phyloP scores from a whole-genome alignment of 2,329 filamentous ascomycete species.

The Arthrinium puccinioides region DNA sequence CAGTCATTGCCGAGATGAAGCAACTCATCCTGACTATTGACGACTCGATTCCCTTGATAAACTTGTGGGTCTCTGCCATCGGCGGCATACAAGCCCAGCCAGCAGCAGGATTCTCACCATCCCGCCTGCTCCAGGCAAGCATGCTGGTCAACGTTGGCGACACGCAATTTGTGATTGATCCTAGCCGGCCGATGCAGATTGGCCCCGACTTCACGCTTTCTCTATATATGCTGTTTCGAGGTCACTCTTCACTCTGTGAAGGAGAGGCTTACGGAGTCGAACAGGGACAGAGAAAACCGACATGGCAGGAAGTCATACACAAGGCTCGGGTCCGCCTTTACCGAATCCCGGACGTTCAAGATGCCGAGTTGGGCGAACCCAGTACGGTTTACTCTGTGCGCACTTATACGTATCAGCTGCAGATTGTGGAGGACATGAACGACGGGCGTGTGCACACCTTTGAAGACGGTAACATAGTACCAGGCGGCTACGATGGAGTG shows the following conservation, averaged over 20 bases:
- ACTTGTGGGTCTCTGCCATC: conserved; percentile 88
- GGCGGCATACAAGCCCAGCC: conserved; percentile 79
- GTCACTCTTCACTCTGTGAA: conserved; percentile 55
- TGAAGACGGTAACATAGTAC: conserved; percentile 18
- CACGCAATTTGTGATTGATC: conserved; percentile 65
- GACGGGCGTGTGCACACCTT: conserved; percentile 47
- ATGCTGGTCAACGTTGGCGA: conserved; percentile 85
- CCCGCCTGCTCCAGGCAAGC: conserved; percentile 83
- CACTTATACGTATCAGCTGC: conserved; percentile 74
- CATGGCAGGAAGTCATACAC: conserved; percentile 96
- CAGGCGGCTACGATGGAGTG: conserved; percentile 32
- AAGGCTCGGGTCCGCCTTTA: conserved; percentile 80
- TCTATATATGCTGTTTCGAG: conserved; percentile 89
- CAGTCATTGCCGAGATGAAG: conserved; percentile 70
- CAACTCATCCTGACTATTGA: conserved; percentile 72
- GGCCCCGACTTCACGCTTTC: conserved; percentile 82
- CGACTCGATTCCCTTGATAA: conserved; percentile 84
- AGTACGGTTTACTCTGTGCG: conserved; percentile 37
- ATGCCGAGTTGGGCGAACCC: conserved; percentile 3
- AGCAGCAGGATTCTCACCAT: conserved; percentile 79
- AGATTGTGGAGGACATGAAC: conserved; percentile 74
- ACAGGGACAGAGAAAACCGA: conserved; percentile 55
- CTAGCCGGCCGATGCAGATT: conserved; percentile 64
- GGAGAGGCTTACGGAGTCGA: conserved; percentile 36
- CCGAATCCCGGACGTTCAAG: conserved; percentile 45